phyloP scores from a whole-genome alignment of 2,329 filamentous ascomycete genomes.

The Colletotrichum graminicola region DNA sequence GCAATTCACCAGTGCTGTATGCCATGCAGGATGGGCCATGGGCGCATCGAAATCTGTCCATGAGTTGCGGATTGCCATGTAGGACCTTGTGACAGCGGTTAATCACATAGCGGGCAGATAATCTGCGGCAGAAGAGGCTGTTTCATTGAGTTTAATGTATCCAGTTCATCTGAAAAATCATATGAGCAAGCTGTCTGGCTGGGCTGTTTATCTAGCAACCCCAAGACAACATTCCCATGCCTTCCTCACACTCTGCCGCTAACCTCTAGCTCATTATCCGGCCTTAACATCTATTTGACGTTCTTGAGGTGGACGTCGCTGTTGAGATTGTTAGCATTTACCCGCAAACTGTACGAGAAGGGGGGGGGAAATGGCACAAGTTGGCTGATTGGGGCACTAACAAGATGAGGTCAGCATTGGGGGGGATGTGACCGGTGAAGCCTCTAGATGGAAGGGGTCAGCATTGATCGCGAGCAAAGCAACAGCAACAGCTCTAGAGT shows the following conservation, averaged over 20 bases:
- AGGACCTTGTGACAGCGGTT: background rate
- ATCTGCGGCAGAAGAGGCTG: background rate
- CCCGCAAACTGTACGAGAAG: background rate
- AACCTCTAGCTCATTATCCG: background rate
- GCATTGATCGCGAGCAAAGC: background rate
- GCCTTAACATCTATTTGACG: conserved; percentile 60
- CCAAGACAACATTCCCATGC: background rate
- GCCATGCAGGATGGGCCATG: background rate
- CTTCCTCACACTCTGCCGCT: background rate
- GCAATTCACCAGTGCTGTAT: background rate
- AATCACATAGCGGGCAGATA: no score
- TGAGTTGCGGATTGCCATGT: background rate
- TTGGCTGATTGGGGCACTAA: conserved; percentile 62
- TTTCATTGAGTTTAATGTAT: background rate
- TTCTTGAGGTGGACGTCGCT: conserved; percentile 78
- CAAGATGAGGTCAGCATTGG: conserved; percentile 84
- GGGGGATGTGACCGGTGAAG: conserved; percentile 82
- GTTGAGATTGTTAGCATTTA: conserved; percentile 37
- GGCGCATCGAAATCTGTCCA: no score
- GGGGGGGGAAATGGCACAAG: no score
- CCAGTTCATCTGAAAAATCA: background rate
- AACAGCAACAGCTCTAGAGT: background rate
- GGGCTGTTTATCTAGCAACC: background rate
- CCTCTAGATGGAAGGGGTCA: conserved; percentile 63
- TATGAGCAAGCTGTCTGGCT: background rate